Conservation (phyloP, 1,284 basidiomycete genomes). For the Austropuccinia psidii region DNA sequence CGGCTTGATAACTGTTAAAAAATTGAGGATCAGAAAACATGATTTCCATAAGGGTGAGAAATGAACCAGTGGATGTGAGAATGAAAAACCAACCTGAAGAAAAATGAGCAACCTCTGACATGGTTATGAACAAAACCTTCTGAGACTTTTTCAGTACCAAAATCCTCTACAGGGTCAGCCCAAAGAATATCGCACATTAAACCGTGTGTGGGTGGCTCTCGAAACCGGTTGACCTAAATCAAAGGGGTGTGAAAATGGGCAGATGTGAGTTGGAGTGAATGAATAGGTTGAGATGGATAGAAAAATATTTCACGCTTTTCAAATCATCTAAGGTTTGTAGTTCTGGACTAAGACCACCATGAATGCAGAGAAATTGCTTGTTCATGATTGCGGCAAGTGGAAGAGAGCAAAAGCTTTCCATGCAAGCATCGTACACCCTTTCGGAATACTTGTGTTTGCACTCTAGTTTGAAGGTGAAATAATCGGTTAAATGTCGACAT, state of each 20-base stretch:
- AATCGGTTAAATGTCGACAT: slow-evolving; percentile 90
- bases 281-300: not conserved
- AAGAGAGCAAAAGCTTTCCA: slow-evolving; percentile 85
- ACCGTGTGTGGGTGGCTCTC: slow-evolving; percentile 86
- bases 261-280: not conserved
- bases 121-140: slow-evolving; percentile 87
- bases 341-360: slow-evolving; percentile 84
- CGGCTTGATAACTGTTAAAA: slow-evolving; percentile 88
- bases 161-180: slow-evolving; percentile 90
- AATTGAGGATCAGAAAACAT: not conserved
- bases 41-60: not conserved
- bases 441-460: slow-evolving; percentile 94
- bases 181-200: slow-evolving; percentile 93
- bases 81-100: slow-evolving; percentile 68
- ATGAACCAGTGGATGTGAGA: not conserved
- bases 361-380: slow-evolving; percentile 93
- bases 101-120: slow-evolving; percentile 89
- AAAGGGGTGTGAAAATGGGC: too few species aligned
- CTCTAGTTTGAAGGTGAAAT: slow-evolving; percentile 94
- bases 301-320: slow-evolving; percentile 54
- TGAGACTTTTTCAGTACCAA: slow-evolving; percentile 76
- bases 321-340: slow-evolving; percentile 84
- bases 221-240: slow-evolving; percentile 76
- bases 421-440: slow-evolving; percentile 78
- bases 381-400: slow-evolving; percentile 92